Evolutionary conservation across 106 monocot species (phyloP), one percentile per base, ranked within the genome.

Genomic region (Posidonia australis): DNA sequence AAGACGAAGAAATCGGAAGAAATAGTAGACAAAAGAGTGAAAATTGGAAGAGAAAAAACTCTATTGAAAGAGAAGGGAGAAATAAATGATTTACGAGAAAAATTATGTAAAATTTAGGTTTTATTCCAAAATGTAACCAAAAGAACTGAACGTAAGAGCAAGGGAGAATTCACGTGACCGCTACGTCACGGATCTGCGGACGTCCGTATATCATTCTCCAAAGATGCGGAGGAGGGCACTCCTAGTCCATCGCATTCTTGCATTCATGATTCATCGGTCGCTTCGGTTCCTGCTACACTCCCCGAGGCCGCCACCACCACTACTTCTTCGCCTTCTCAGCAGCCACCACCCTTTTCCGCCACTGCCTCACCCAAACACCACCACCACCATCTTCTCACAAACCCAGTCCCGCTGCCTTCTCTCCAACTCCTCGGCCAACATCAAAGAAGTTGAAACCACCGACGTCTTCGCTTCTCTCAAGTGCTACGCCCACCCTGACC

Each of bases 391-490:
- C 14, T 14, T 56, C 26, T 24, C 24, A 13, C 9, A 25, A 56
- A 26, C 25, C 14, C 13, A 13, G 14, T 9, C 13, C 56, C 12
- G 9, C 22, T 24, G 14, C 27, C 25, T 26, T 1, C 25, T 13
- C 27, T 56, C 56, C 10, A 54, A 3, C n/a, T 4, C 48, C 13
- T 16, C n/a, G 9, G n/a, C 48, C 48, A 7, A 36, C 36, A 56
- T 13, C 56, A 56, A 26, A 36, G 36, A 7, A 36, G 36, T 2
- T 36, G 36, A 36, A 63, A 0, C 3, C 44, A 9, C 0, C 36
- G 42, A 54, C 42, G 32, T 30, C 13, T 67, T 67, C 52, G 52
- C 51, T 20, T 67, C 67, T 4, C 36, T 67, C 28, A 67, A 53
- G 9, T 67, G 67, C 67, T 67, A 67, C 67, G 54, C 54, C 32